phyloP scores from a whole-genome alignment of 2,329 filamentous ascomycete species.

The Penicillium sp. region DNA sequence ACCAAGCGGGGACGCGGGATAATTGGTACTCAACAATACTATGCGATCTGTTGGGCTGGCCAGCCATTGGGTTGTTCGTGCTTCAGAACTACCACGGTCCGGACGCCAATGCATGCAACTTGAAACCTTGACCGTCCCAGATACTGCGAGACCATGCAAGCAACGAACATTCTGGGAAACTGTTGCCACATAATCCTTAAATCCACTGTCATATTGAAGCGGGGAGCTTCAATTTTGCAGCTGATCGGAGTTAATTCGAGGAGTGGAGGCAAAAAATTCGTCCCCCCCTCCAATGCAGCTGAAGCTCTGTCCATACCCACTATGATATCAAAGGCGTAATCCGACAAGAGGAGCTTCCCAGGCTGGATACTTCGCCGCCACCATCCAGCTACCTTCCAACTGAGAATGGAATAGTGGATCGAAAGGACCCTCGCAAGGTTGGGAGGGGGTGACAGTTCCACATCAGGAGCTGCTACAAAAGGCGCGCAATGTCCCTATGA shows the following conservation, averaged over 20 bases:
- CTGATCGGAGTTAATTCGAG: constrained; percentile 1
- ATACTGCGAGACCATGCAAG: neutral
- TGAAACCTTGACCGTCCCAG: neutral
- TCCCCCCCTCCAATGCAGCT: constrained; percentile 9
- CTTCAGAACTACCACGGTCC: neutral
- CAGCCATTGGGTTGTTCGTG: constrained; percentile 5
- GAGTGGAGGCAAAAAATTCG: neutral
- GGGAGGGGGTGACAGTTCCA: constrained; percentile 1
- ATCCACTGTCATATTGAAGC: neutral
- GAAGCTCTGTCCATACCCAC: constrained; percentile 6
- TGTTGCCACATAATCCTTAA: neutral
- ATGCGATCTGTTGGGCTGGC: neutral
- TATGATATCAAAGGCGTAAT: constrained; percentile 3
- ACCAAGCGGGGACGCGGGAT: constrained; percentile 11
- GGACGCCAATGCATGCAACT: neutral
- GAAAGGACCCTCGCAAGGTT: neutral
- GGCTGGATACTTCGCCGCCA: neutral
- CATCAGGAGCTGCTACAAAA: constrained; percentile 21
- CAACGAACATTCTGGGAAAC: neutral
- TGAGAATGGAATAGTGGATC: neutral
- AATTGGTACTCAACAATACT: neutral
- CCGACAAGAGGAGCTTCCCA: neutral
- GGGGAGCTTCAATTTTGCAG: neutral
- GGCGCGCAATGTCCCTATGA: neutral
- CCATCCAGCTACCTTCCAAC: neutral